Base-by-base conservation (phyloP, 2,329 filamentous ascomycete species). In the Pseudogymnoascus verrucosus region DNA sequence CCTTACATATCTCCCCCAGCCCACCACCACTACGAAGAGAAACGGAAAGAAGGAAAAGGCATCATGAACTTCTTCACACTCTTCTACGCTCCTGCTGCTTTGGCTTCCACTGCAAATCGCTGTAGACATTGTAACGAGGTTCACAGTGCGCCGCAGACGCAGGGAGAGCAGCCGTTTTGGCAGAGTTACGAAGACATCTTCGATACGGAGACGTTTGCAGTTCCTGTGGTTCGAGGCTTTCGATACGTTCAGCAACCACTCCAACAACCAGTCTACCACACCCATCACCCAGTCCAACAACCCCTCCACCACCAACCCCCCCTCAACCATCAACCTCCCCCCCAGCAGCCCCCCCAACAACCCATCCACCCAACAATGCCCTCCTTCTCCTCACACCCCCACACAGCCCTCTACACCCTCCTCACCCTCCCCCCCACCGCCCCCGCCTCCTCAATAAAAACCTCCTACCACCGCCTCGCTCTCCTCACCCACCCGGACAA, bases 21-120 rank as follows among this genome's bases (percentile, higher is more conserved):
- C 26, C 51, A 57, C 26, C 51, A 34, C n/a, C 51, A 57, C 23
- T 26, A 31, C 51, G 26, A 57, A 19, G 12, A 28, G 19, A 19
- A 31, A 1, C 31, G 8, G 28, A 31, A 31, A 11, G 28, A 11
- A 19, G n/a, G 31, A 19, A 16, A 28, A 10, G 28, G 28, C n/a
- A 34, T 14, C 51, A 57, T 57, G 51, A 57, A 57, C 28, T 19
- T 57, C 51, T 57, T 57, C 16, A 57, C 51, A 19, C 34, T 57
- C 51, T 57, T 57, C 51, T 57, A 28, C 51, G 51, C 51, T 14
- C 51, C 51, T 0, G 10, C 51, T 2, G n/a, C 51, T 5, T 34
- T 28, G 5, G 34, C 28, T 57, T 19, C 12, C 4, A 57, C 26
- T 14, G 26, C 51, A 5, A 10, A 34, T 8, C 51, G 51, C 5